phyloP scores from a whole-genome alignment of 306 rosid genomes.

The Gynostemma pentaphyllum region DNA sequence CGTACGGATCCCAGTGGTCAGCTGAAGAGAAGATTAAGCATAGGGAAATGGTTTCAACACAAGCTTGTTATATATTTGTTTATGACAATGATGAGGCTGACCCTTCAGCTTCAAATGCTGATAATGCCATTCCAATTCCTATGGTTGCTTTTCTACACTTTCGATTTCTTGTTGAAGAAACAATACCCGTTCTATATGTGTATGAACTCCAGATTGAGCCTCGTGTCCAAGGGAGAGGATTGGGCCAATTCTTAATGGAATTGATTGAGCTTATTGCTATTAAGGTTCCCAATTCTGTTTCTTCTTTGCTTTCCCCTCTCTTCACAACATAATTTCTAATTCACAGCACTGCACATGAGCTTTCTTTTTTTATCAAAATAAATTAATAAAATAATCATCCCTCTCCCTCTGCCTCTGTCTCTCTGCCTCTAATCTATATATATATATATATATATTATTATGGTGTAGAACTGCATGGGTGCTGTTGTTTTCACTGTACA shows the following conservation, averaged over 20 bases:
- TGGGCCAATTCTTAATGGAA: conserved; percentile 72
- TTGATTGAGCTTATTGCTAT: conserved; percentile 66
- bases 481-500: conserved; percentile 94
- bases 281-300: conserved; percentile 42
- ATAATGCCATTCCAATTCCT: conserved; percentile 19
- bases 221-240: conserved; percentile 52
- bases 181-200: conserved; percentile 71
- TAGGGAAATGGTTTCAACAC: conserved; percentile 59
- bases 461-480: conserved; percentile 67
- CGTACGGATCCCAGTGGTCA: conserved; percentile 66
- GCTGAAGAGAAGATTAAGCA: conserved; percentile 75
- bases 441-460: too few relatives aligned
- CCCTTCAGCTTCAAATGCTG: conserved; percentile 28
- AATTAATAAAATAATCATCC: too few relatives aligned
- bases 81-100: too few relatives aligned
- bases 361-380: too few relatives aligned
- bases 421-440: too few relatives aligned
- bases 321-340: background rate
- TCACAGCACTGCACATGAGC: too few relatives aligned
- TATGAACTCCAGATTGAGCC: conserved; percentile 78
- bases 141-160: conserved; percentile 76
- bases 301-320: conserved; percentile 5
- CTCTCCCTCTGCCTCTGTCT: too few relatives aligned
- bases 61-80: conserved; percentile 67
- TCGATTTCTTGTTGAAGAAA: conserved; percentile 70